A percentile compares a stretch with the other conserved stretches of the same genome.
phyloP scores from a whole-genome alignment of 257 asterid species.

The Rubia yunnanensis region DNA sequence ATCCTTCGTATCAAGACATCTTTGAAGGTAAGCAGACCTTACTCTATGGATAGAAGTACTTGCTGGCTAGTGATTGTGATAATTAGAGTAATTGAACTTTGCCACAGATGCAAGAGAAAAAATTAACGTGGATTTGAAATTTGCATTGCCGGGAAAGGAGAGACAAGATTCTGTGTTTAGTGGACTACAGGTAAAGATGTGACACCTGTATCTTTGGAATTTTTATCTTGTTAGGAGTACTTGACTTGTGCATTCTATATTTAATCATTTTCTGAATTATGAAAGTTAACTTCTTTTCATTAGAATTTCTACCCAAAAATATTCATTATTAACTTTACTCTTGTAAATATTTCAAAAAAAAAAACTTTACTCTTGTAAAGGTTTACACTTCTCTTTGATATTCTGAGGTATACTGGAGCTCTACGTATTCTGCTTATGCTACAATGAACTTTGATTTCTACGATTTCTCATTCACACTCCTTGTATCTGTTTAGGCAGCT shows the following conservation, averaged over 20 bases:
- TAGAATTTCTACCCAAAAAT: background rate
- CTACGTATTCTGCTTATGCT: background rate
- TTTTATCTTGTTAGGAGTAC: background rate
- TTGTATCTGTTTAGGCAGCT: conserved; percentile 44
- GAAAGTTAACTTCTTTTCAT: background rate
- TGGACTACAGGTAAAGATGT: conserved; percentile 59
- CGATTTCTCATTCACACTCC: background rate
- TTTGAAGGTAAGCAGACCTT: conserved; percentile 68
- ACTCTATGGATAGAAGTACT: background rate
- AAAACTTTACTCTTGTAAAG: too few species aligned
- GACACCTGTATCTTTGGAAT: background rate
- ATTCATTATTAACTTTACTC: background rate
- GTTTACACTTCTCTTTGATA: background rate
- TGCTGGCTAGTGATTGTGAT: background rate
- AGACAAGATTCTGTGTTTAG: conserved; percentile 97
- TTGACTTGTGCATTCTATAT: background rate
- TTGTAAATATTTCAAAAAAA: too few species aligned
- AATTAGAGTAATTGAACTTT: background rate
- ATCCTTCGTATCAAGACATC: conserved; percentile 91
- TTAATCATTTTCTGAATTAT: background rate
- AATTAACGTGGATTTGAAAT: conserved; percentile 56
- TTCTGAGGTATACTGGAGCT: background rate
- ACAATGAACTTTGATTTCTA: background rate
- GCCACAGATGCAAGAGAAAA: conserved; percentile 49
- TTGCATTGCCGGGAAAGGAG: conserved; percentile 97